These are phyloP conservation scores for Epichloe amarillans DNA, from an alignment of 2,329 filamentous ascomycete genomes.

Conservation along the genomic window DNA sequence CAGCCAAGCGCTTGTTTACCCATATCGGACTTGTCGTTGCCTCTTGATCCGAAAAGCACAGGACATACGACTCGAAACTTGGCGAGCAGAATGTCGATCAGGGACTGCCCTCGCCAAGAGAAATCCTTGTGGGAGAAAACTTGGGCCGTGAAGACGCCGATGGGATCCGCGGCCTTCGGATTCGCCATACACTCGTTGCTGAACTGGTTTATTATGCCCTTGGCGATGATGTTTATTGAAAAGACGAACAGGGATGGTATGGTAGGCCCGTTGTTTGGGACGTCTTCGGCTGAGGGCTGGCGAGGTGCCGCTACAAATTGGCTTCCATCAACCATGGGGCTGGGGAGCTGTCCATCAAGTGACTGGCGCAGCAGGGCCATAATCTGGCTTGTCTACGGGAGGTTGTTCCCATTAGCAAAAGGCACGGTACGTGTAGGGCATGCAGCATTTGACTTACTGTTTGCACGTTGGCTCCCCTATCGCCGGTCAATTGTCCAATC, in stretches of 20 bases:
- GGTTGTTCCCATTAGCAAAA: background rate
- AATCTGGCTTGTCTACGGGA: constrained; percentile 22
- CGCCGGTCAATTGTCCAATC: constrained; percentile 59
- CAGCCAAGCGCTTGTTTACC: constrained; percentile 62
- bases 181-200: constrained; percentile 52
- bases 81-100: constrained; percentile 74
- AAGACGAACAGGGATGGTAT: constrained; percentile 59
- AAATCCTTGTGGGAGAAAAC: constrained; percentile 60
- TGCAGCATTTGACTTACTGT: constrained; percentile 20
- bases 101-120: constrained; percentile 49
- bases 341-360: constrained; percentile 36
- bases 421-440: background rate
- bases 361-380: constrained; percentile 36
- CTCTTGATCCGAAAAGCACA: constrained; percentile 71
- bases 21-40: constrained; percentile 56
- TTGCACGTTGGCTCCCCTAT: constrained; percentile 43
- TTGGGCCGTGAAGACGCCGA: constrained; percentile 63
- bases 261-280: constrained; percentile 35
- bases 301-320: constrained; percentile 36
- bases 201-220: constrained; percentile 58
- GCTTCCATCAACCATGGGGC: constrained; percentile 38
- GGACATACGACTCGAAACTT: constrained; percentile 75
- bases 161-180: constrained; percentile 56
- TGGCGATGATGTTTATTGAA: constrained; percentile 62
- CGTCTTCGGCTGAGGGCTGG: constrained; percentile 31